These are phyloP conservation scores for Haplosporangium sp. DNA, from an alignment of 371 early-diverging fungal genomes.

Conservation along the genomic window DNA sequence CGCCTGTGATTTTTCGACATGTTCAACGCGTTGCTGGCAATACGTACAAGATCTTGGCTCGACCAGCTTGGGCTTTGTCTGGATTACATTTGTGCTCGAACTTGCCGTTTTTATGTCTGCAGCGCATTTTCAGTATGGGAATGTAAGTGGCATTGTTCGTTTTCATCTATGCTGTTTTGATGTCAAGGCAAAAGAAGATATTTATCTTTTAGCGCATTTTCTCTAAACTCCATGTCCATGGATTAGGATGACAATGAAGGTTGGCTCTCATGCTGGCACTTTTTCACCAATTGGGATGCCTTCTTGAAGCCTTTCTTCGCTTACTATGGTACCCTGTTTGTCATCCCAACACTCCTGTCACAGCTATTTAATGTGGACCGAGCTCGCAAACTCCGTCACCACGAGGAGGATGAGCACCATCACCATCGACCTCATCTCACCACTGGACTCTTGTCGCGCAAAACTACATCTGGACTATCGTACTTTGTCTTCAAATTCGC, in stretches of 20 bases:
- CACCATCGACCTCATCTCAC: constrained; percentile 2
- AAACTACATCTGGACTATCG: constrained; percentile 41
- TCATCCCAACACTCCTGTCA: constrained; percentile 33
- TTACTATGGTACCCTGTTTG: constrained; percentile 38
- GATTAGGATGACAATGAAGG: constrained; percentile 7
- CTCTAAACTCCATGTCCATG: too few species aligned
- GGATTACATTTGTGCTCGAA: constrained; percentile 36
- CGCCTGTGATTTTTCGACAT: constrained; percentile 11
- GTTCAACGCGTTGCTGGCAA: constrained; percentile 19
- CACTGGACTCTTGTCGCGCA: constrained; percentile 32
- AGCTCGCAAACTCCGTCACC: constrained; percentile 2
- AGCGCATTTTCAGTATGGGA: constrained; percentile 12
- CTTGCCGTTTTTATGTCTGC: constrained; percentile 20
- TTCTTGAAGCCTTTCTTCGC: constrained; percentile 39
- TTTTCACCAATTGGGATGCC: constrained; percentile 38
- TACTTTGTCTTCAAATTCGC: constrained; percentile 52
- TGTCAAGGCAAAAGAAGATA: background rate
- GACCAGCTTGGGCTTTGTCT: constrained; percentile 40
- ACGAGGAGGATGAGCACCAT: background rate
- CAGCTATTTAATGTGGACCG: constrained; percentile 47
- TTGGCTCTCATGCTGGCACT: constrained; percentile 19
- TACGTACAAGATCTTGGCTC: constrained; percentile 30
- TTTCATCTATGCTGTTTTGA: background rate
- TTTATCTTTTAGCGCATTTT: background rate
- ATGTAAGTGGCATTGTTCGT: constrained; percentile 7